A percentile compares a stretch with the other conserved stretches of the same genome.
Evolutionary conservation across 805 yeast genomes (phyloP).

Genomic region (Candida maesae): DNA sequence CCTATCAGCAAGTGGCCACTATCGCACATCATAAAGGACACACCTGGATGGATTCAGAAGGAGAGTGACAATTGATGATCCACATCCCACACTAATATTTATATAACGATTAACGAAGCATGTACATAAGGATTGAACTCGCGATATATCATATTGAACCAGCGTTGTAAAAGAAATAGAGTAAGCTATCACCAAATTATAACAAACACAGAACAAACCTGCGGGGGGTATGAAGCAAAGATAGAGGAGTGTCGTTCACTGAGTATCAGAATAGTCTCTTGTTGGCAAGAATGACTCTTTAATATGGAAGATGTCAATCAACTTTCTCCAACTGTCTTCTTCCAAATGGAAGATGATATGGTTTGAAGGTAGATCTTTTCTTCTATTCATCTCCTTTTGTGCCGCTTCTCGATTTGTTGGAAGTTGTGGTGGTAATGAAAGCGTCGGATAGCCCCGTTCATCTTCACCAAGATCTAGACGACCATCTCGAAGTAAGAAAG

Average conservation of each 20-base stretch:
- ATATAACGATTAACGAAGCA: background rate
- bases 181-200: no score
- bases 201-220: no score
- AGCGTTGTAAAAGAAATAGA: no score
- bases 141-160: no score
- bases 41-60: conserved; percentile 46
- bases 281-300: conserved; percentile 48
- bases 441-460: conserved; percentile 42
- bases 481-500: conserved; percentile 77
- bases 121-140: no score
- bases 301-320: conserved; percentile 54
- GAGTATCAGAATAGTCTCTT: background rate
- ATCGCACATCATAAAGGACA: conserved; percentile 38
- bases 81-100: no score
- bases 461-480: conserved; percentile 52
- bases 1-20: conserved; percentile 86
- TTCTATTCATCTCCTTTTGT: conserved; percentile 25
- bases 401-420: conserved; percentile 25
- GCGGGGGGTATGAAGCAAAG: no score
- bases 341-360: conserved; percentile 77
- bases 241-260: no score
- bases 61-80: background rate
- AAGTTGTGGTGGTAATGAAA: conserved; percentile 31
- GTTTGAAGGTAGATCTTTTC: conserved; percentile 32
- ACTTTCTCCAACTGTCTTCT: conserved; percentile 56